Conservation (phyloP, 2,329 filamentous ascomycete species). For the Xylariaceae sp. region DNA sequence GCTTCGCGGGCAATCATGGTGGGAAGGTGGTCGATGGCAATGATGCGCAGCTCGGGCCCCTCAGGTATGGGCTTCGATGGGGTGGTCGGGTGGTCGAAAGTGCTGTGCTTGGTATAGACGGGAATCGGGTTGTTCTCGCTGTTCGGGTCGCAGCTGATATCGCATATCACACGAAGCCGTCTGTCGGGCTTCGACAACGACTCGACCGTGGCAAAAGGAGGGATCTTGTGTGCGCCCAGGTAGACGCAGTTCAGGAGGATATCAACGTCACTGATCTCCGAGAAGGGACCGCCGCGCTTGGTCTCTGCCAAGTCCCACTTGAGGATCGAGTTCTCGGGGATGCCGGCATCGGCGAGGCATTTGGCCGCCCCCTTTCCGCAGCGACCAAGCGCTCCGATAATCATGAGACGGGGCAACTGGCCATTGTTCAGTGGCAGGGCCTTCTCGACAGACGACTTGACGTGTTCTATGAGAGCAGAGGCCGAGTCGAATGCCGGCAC, state of each 20-base stretch:
- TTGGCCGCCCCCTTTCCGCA: constrained; percentile 8
- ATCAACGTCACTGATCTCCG: constrained; percentile 4
- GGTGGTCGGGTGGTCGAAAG: constrained; percentile 83
- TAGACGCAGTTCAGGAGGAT: constrained; percentile 10
- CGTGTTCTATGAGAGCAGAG: background rate
- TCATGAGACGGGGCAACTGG: constrained; percentile 5
- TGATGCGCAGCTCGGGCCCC: constrained; percentile 64
- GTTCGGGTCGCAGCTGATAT: constrained; percentile 43
- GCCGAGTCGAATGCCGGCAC: constrained; percentile 5
- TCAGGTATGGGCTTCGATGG: constrained; percentile 59
- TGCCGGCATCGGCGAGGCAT: background rate
- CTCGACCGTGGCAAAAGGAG: constrained; percentile 70
- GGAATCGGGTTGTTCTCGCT: constrained; percentile 46
- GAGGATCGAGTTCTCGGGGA: constrained; percentile 5
- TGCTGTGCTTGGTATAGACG: constrained; percentile 78
- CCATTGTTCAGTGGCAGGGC: constrained; percentile 5
- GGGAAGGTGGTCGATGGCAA: constrained; percentile 82
- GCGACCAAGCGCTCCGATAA: constrained; percentile 10
- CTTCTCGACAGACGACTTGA: constrained; percentile 1
- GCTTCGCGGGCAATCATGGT: constrained; percentile 80
- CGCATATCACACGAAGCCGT: constrained; percentile 73
- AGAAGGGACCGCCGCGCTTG: constrained; percentile 7
- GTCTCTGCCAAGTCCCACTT: constrained; percentile 10
- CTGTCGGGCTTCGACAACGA: constrained; percentile 63
- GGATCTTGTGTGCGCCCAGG: too few relatives aligned